Conservation (phyloP, 371 early-diverging fungal species). For the Syncephalastrum racemosum region DNA sequence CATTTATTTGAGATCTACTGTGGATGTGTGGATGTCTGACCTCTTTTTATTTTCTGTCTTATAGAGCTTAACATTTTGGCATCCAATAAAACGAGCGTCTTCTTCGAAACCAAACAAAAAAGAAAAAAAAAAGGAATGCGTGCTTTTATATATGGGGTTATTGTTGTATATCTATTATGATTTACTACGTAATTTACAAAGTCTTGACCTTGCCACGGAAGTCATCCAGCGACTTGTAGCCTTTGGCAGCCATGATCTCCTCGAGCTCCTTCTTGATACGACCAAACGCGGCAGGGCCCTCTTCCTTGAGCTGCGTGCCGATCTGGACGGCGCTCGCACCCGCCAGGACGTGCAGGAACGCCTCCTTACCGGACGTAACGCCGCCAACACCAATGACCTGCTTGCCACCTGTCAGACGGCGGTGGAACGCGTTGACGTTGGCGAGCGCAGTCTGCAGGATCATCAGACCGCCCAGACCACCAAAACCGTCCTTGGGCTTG, state of each 20-base stretch:
- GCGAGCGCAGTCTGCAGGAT: conserved; percentile 49
- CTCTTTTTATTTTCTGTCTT: too few species aligned
- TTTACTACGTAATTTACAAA: conserved; percentile 26
- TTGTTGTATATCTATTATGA: too few species aligned
- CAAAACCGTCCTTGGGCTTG: conserved; percentile 54
- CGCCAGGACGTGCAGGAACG: conserved; percentile 48
- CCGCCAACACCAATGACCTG: conserved; percentile 55
- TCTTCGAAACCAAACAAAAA: too few species aligned
- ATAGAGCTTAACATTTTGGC: too few species aligned
- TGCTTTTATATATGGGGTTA: too few species aligned
- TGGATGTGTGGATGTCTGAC: too few species aligned
- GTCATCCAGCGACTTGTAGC: conserved; percentile 44
- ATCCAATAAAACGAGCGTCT: too few species aligned
- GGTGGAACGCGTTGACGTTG: conserved; percentile 51
- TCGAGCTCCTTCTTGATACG: conserved; percentile 45
- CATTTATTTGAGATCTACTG: too few species aligned
- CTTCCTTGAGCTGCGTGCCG: conserved; percentile 49
- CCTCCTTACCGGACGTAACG: conserved; percentile 49
- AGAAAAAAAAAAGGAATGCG: too few species aligned
- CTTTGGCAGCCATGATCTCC: conserved; percentile 49
- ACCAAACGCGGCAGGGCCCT: conserved; percentile 44
- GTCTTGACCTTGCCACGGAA: conserved; percentile 58
- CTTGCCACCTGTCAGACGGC: conserved; percentile 36
- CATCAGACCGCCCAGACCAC: conserved; percentile 50
- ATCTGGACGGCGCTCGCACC: conserved; percentile 53